Evolutionary conservation across 208 protist genomes (phyloP).

Genomic region (Lotmaria passim): DNA sequence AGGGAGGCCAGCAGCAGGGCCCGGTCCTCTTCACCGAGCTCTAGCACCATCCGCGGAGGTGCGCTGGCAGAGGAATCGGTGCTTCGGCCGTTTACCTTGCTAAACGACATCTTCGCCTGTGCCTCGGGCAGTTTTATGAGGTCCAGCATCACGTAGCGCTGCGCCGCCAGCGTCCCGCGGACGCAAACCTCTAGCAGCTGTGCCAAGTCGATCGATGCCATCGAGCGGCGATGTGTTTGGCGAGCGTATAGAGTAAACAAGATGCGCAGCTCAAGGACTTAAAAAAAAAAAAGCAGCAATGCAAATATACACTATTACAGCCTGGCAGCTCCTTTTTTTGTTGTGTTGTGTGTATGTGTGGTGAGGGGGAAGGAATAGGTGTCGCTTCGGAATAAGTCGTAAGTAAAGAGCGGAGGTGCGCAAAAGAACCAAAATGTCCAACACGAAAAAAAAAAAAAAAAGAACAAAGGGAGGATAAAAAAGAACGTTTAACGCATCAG

Average conservation of each 20-base stretch:
- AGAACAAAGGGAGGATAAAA: slow-evolving; percentile 8
- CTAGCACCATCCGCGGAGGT: slow-evolving; percentile 35
- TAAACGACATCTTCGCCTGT: slow-evolving; percentile 2
- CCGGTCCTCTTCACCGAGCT: slow-evolving; percentile 26
- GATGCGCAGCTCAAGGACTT: neutral
- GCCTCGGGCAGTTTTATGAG: slow-evolving; percentile 26
- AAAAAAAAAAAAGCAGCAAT: slow-evolving; percentile 26
- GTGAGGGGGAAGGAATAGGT: no score
- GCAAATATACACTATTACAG: no score
- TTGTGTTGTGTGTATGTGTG: no score
- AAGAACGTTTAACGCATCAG: slow-evolving; percentile 3
- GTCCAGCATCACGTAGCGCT: slow-evolving; percentile 59
- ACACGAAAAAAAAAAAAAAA: no score
- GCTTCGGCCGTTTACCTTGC: neutral
- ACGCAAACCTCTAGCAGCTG: slow-evolving; percentile 53
- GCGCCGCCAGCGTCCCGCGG: slow-evolving; percentile 40
- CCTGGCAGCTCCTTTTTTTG: no score
- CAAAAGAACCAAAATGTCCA: no score
- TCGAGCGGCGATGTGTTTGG: neutral
- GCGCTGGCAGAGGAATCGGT: neutral
- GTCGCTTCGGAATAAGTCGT: no score
- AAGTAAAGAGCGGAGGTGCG: neutral
- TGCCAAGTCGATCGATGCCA: slow-evolving; percentile 44
- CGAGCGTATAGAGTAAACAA: no score
- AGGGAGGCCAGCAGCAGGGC: slow-evolving; percentile 31